phyloP scores from a whole-genome alignment of 2,329 filamentous ascomycete species.

The Aspergillus fischeri region DNA sequence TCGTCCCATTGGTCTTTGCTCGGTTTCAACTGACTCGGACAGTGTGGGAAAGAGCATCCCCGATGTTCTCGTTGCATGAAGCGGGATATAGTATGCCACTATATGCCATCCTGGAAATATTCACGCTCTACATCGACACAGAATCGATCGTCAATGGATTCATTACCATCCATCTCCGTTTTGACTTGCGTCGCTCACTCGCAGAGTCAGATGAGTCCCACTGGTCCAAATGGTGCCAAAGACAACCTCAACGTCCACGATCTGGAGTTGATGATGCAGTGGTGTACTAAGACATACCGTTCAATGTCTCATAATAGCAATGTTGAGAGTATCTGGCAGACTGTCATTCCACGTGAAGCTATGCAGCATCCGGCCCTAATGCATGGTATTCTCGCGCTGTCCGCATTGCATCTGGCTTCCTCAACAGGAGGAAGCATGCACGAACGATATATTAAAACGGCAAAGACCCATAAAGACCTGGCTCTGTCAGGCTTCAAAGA shows the following conservation, averaged over 20 bases:
- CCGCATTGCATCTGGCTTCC: constrained; percentile 29
- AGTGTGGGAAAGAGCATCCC: constrained; percentile 14
- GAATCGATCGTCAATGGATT: constrained; percentile 1
- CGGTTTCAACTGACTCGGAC: constrained; percentile 9
- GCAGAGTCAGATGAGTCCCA: constrained; percentile 6
- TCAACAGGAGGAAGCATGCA: constrained; percentile 11
- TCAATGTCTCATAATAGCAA: constrained; percentile 23
- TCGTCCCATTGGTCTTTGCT: neutral
- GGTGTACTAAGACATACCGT: constrained; percentile 32
- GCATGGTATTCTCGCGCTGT: constrained; percentile 34
- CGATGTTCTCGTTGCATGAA: constrained; percentile 14
- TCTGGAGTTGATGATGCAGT: constrained; percentile 33
- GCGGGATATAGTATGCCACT: constrained; percentile 14
- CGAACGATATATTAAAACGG: constrained; percentile 23
- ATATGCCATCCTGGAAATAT: constrained; percentile 11
- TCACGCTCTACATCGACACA: constrained; percentile 10
- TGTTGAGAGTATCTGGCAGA: constrained; percentile 30
- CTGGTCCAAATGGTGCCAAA: neutral
- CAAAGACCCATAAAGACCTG: constrained; percentile 26
- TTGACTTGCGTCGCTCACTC: constrained; percentile 4
- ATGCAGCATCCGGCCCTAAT: constrained; percentile 27
- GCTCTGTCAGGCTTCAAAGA: constrained; percentile 24
- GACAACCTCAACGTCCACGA: constrained; percentile 24
- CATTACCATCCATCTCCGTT: constrained; percentile 9
- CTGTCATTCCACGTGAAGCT: constrained; percentile 26